Percentiles rank a stretch among this genome's conserved stretches.
phyloP scores from a whole-genome alignment of 2,329 filamentous ascomycete species.

The Chalaropsis thielavioides region DNA sequence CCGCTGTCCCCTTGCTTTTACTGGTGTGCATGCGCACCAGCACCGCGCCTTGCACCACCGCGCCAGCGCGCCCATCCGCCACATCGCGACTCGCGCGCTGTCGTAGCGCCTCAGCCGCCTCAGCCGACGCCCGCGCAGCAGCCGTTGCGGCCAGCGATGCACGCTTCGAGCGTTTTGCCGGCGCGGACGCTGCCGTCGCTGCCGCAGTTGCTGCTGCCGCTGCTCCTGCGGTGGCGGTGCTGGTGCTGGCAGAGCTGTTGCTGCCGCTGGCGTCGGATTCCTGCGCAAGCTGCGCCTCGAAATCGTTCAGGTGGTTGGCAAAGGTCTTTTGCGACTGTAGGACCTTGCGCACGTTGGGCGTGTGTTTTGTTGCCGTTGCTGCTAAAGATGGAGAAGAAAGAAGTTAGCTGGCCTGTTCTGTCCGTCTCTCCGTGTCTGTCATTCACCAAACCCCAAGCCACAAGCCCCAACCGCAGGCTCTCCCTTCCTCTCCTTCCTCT shows the following conservation, averaged over 20 bases:
- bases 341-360: conserved; percentile 59
- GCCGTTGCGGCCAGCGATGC: conserved; percentile 25
- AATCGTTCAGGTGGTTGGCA: conserved; percentile 68
- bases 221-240: not conserved
- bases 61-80: not conserved
- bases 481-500: not conserved
- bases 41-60: not conserved
- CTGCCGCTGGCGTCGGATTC: conserved; percentile 13
- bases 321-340: conserved; percentile 71
- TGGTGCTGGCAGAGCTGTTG: conserved; percentile 22
- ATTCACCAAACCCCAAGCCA: too few species aligned
- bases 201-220: not conserved
- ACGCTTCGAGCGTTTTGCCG: conserved; percentile 11
- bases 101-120: not conserved
- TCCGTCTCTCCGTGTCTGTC: too few species aligned
- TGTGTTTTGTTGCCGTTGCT: conserved; percentile 35
- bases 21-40: not conserved
- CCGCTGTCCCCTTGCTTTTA: not conserved
- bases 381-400: not conserved
- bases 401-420: not conserved
- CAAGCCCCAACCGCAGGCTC: too few species aligned
- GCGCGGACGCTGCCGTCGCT: not conserved
- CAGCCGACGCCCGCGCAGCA: conserved; percentile 20
- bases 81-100: not conserved
- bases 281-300: conserved; percentile 47